A percentile compares a stretch with the other conserved stretches of the same genome.
Evolutionary conservation across 176 grass and related monocot genomes (phyloP).

Genomic region (Aegilops sharonensis): DNA sequence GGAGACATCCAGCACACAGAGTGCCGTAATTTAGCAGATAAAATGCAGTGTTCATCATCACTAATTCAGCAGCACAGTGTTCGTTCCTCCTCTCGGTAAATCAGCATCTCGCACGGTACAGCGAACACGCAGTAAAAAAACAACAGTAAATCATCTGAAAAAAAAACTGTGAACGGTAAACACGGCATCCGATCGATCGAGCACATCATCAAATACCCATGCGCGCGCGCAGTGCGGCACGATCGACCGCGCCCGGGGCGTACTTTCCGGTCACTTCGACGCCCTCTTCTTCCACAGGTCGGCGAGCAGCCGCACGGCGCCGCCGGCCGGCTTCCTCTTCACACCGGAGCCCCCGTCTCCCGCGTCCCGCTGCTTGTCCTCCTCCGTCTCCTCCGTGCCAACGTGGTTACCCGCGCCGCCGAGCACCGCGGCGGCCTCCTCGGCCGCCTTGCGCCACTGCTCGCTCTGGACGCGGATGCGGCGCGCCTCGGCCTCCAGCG

Average conservation of each 20-base stretch:
- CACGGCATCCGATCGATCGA: not conserved
- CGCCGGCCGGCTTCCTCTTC: conserved; percentile 33
- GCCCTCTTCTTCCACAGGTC: conserved; percentile 88
- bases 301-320: conserved; percentile 57
- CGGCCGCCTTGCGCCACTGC: conserved; percentile 90
- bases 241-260: not conserved
- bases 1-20: too few relatives aligned
- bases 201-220: not conserved
- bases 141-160: too few relatives aligned
- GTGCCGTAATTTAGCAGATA: too few relatives aligned
- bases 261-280: conserved; percentile 31
- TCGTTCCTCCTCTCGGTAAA: too few relatives aligned
- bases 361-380: not conserved
- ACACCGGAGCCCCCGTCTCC: conserved; percentile 23
- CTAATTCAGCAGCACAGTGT: too few relatives aligned
- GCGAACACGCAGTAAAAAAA: too few relatives aligned
- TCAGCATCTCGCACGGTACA: too few relatives aligned
- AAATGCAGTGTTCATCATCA: too few relatives aligned
- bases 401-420: not conserved
- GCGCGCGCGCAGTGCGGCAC: not conserved
- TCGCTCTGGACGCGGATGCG: conserved; percentile 58
- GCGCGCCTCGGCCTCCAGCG: conserved; percentile 58
- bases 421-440: conserved; percentile 67
- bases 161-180: too few relatives aligned
- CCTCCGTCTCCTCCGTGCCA: not conserved